Conservation (phyloP, 352 stramenopile species). For the Aphanomyces cochlioides region DNA sequence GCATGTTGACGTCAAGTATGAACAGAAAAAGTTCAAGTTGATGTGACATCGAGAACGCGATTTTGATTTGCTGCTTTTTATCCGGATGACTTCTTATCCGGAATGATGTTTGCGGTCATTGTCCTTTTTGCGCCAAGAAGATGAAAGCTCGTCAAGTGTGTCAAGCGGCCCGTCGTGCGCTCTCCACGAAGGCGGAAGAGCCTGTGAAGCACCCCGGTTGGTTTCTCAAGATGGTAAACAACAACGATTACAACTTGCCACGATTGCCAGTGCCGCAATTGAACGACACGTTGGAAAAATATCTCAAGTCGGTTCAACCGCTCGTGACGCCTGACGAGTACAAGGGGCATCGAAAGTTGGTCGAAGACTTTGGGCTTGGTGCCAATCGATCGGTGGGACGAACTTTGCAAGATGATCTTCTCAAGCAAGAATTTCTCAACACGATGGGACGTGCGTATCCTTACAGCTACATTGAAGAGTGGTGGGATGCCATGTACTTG, state of each 20-base stretch:
- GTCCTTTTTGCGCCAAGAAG: neutral
- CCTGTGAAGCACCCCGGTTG: constrained; percentile 35
- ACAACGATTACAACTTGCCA: constrained; percentile 73
- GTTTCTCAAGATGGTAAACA: constrained; percentile 70
- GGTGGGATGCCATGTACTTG: constrained; percentile 91
- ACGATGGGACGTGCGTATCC: constrained; percentile 81
- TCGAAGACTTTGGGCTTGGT: constrained; percentile 48
- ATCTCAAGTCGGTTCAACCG: constrained; percentile 71
- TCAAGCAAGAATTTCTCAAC: constrained; percentile 71
- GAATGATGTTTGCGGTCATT: no score
- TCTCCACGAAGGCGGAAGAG: constrained; percentile 20
- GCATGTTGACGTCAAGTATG: constrained; percentile 1
- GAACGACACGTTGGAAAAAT: constrained; percentile 84
- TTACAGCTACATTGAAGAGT: constrained; percentile 91
- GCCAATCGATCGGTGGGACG: constrained; percentile 43
- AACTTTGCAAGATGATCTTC: constrained; percentile 53
- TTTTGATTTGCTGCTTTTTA: no score
- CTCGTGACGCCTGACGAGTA: constrained; percentile 67
- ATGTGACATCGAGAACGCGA: no score
- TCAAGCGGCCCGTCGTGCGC: neutral
- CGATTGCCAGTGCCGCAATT: constrained; percentile 86
- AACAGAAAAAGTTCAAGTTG: neutral
- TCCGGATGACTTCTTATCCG: no score
- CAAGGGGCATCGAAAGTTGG: constrained; percentile 58
- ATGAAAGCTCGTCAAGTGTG: constrained; percentile 1